Evolutionary conservation across 2,329 filamentous ascomycete species (phyloP).

Genomic region (Fusarium equiseti): DNA sequence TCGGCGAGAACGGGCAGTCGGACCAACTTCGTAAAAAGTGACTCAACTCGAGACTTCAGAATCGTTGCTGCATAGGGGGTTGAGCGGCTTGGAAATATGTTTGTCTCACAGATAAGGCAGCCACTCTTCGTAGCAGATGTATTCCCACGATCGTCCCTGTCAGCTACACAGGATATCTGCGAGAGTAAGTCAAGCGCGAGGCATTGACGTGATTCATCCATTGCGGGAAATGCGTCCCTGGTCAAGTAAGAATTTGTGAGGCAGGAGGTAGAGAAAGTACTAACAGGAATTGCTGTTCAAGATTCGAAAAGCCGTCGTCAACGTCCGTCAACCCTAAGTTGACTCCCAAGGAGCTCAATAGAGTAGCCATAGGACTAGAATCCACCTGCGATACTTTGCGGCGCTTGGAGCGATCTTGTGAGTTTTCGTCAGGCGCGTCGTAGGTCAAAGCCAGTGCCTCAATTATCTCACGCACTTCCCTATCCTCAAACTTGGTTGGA

Average conservation of each 20-base stretch:
- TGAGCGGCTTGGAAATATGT: conserved; percentile 1
- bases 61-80: conserved; percentile 14
- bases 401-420: conserved; percentile 45
- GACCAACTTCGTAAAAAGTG: conserved; percentile 61
- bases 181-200: conserved; percentile 67
- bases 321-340: conserved; percentile 47
- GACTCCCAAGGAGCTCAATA: conserved; percentile 46
- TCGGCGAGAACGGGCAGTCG: conserved; percentile 60
- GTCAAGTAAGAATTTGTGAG: conserved; percentile 33
- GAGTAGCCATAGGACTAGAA: conserved; percentile 33
- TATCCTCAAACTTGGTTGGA: conserved; percentile 49
- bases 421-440: conserved; percentile 39
- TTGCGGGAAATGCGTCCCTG: conserved; percentile 58
- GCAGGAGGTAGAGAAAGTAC: conserved; percentile 44
- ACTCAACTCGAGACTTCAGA: conserved; percentile 55
- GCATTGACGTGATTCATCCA: conserved; percentile 64
- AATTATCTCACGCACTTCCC: conserved; percentile 47
- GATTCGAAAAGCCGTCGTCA: conserved; percentile 44
- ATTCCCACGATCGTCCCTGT: conserved; percentile 4
- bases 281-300: conserved; percentile 61
- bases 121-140: not conserved
- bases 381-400: conserved; percentile 45
- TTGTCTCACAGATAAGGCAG: conserved; percentile 48
- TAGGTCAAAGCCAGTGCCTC: conserved; percentile 48
- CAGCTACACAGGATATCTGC: conserved; percentile 55